phyloP scores from a whole-genome alignment of 2,329 filamentous ascomycete species.

The Aaosphaeria arxii region DNA sequence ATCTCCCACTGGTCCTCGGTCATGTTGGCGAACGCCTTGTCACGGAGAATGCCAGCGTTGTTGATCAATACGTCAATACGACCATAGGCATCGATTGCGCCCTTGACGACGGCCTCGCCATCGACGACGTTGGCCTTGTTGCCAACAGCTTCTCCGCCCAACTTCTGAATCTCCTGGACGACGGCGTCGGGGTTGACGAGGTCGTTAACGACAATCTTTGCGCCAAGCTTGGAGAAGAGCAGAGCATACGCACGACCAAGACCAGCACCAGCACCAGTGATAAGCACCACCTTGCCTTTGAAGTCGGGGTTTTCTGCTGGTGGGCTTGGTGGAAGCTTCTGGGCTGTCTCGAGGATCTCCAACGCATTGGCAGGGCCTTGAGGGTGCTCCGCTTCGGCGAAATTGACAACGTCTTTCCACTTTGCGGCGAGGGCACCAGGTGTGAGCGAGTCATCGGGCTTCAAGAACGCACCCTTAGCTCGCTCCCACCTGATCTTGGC shows the following conservation, averaged over 20 bases:
- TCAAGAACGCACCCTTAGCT: conserved; percentile 81
- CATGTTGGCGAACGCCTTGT: conserved; percentile 99
- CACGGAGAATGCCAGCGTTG: conserved; percentile 95
- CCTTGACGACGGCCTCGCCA: conserved; percentile 86
- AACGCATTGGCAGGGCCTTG: conserved; percentile 85
- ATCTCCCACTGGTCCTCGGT: conserved; percentile 89
- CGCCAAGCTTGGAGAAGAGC: conserved; percentile 80
- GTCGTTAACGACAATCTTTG: conserved; percentile 91
- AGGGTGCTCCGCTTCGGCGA: conserved; percentile 79
- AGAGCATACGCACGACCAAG: conserved; percentile 89
- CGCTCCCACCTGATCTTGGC: conserved; percentile 96
- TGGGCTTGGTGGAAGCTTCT: conserved; percentile 27
- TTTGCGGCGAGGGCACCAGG: conserved; percentile 83
- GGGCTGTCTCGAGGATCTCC: conserved; percentile 53
- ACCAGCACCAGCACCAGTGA: conserved; percentile 44
- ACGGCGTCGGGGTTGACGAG: conserved; percentile 87
- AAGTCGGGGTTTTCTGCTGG: conserved; percentile 32
- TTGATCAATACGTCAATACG: conserved; percentile 95
- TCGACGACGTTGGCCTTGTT: conserved; percentile 94
- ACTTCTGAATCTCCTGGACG: conserved; percentile 86
- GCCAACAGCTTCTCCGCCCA: conserved; percentile 84
- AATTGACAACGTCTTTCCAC: conserved; percentile 86
- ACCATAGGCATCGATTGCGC: conserved; percentile 88
- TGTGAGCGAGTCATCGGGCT: conserved; percentile 83
- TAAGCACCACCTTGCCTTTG: conserved; percentile 36